Evolutionary conservation across 257 asterid genomes (phyloP).

Genomic region (Solanum appendiculatum): DNA sequence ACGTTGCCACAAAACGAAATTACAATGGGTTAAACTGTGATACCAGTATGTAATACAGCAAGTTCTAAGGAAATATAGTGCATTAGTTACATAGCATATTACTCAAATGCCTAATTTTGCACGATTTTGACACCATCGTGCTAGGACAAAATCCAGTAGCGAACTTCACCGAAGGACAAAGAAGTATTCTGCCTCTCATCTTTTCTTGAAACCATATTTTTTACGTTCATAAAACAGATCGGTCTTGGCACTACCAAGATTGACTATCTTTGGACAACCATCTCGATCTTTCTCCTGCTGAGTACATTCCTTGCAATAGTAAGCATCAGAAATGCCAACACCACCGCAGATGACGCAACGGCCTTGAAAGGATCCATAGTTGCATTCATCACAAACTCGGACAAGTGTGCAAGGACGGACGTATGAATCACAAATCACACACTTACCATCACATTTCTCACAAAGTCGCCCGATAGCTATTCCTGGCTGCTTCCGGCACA

Average conservation of each 20-base stretch:
- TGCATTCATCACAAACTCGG: slow-evolving; percentile 82
- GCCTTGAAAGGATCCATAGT: slow-evolving; percentile 84
- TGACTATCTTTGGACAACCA: slow-evolving; percentile 82
- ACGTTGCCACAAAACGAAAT: not conserved
- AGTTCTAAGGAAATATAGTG: not conserved
- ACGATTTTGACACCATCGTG: not conserved
- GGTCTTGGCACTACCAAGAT: slow-evolving; percentile 81
- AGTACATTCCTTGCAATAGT: slow-evolving; percentile 86
- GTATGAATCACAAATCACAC: slow-evolving; percentile 80
- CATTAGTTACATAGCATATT: not conserved
- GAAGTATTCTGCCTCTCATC: slow-evolving; percentile 20
- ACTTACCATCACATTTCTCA: slow-evolving; percentile 82
- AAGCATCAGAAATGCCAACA: slow-evolving; percentile 77
- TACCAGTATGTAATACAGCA: not conserved
- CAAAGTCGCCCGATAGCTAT: slow-evolving; percentile 84
- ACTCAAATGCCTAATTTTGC: not conserved
- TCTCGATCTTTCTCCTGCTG: slow-evolving; percentile 84
- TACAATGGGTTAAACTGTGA: not conserved
- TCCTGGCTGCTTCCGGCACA: slow-evolving; percentile 92
- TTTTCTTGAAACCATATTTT: slow-evolving; percentile 78
- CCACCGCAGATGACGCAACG: slow-evolving; percentile 88
- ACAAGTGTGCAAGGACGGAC: slow-evolving; percentile 92
- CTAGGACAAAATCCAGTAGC: not conserved
- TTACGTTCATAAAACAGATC: slow-evolving; percentile 84
- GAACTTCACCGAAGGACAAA: not conserved